Base-by-base conservation (phyloP, 83 land plant genomes). In the Isoetes engelmannii region DNA sequence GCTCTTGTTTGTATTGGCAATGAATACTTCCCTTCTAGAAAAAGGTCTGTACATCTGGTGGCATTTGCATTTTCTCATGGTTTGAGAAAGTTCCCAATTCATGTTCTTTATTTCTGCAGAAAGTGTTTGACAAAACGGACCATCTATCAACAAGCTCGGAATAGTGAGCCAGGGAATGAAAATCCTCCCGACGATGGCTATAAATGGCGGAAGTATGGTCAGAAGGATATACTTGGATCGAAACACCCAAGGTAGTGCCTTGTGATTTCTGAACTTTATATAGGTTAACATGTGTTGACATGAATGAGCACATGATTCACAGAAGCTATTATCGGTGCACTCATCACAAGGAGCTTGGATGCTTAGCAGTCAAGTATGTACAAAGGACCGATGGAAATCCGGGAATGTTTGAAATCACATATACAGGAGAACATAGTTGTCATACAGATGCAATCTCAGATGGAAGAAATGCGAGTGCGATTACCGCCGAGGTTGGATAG, bases 251-350 rank as follows among this genome's bases (percentile, higher is more conserved):
- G 37, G 37, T 28, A 28, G 13, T 51, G 15, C 15, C 13, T 51
- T 51, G 55, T 3, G 55, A 51, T 1, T 12, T 51, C 55, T 51
- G 15, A 51, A 12, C 55, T 12, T 1, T 51, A 12, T 17, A 0
- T 51, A 12, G 13, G 55, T 1, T 51, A 51, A 12, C 1, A 15
- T 51, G 15, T 51, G 13, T 51, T 12, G 15, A 51, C 17, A 15
- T 51, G 15, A 51, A 15, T 51, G 13, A 12, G 13, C 55, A 12
- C 17, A 15, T 17, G 55, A 51, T 51, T 51, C 17, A 12, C 85
- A 87, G 90, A 64, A 81, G 88, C 75, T 87, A 87, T 65, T 87
- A 84, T 74, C 64, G 90, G 75, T 87, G 90, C 76, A 87, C 90
- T 8, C 82, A 82, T 71, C 77, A 82, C 4, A 75, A 75, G 45